Conservation (phyloP, 208 protist genomes). For the Paratrypanosoma confusum region DNA sequence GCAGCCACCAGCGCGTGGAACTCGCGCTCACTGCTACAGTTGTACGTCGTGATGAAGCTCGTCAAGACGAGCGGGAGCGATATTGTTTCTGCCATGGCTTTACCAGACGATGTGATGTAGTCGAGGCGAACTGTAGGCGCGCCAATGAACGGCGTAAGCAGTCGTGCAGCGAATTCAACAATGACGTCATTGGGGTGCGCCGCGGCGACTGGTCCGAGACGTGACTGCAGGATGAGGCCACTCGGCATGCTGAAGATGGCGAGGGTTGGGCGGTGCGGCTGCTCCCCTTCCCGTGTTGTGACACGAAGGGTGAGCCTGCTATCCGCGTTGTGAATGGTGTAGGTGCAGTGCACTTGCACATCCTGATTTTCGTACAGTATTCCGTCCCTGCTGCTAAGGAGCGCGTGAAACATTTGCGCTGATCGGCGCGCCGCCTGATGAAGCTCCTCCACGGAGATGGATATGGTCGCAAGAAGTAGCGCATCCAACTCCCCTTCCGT, state of each 20-base stretch:
- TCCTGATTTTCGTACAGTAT: conserved; percentile 32
- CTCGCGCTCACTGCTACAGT: no score
- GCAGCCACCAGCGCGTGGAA: no score
- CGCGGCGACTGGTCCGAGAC: conserved; percentile 15
- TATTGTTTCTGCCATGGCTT: no score
- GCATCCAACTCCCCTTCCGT: conserved; percentile 12
- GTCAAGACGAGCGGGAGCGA: no score
- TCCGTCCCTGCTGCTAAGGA: conserved; percentile 12
- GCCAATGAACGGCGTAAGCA: conserved; percentile 32
- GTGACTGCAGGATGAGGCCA: conserved; percentile 51
- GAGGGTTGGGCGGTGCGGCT: conserved; percentile 20
- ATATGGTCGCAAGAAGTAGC: conserved; percentile 18
- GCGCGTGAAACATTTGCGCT: conserved; percentile 19
- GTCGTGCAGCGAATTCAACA: conserved; percentile 62
- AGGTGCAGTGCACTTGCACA: conserved; percentile 42
- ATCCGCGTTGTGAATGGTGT: conserved; percentile 37
- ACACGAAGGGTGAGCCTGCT: conserved; percentile 24
- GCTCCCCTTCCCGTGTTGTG: conserved; percentile 12
- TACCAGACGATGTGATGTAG: conserved; percentile 15
- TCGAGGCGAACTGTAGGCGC: conserved; percentile 49
- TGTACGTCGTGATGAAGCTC: no score
- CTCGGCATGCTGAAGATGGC: conserved; percentile 31
- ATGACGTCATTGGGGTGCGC: conserved; percentile 9
- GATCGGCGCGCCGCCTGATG: conserved; percentile 17
- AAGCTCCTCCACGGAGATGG: conserved; percentile 18